Evolutionary conservation across 2,329 filamentous ascomycete species (phyloP).

Genomic region (Ceratocystis ficicola): DNA sequence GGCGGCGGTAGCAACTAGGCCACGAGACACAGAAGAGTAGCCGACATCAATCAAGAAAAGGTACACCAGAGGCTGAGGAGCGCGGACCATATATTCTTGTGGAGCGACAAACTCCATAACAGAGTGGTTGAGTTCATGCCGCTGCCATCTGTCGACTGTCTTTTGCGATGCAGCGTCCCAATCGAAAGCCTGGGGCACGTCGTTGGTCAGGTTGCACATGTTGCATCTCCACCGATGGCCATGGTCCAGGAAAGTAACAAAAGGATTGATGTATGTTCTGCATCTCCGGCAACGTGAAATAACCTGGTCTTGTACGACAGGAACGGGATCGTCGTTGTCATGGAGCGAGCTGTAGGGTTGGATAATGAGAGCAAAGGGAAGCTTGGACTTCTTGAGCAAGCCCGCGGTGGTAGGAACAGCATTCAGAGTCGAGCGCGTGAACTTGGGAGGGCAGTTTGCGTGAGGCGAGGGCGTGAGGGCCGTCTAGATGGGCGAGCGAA

Average conservation of each 20-base stretch:
- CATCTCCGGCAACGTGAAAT: constrained; percentile 94
- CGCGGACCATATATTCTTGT: constrained; percentile 98
- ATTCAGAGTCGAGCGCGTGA: constrained; percentile 89
- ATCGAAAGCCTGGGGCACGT: constrained; percentile 97
- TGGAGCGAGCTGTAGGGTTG: constrained; percentile 90
- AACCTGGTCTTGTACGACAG: constrained; percentile 89
- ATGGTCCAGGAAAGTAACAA: constrained; percentile 90
- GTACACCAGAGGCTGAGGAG: constrained; percentile 89
- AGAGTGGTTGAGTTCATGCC: constrained; percentile 86
- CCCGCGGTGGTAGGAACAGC: constrained; percentile 85
- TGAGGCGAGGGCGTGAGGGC: constrained; percentile 83
- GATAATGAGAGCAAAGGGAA: constrained; percentile 90
- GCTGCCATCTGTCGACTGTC: constrained; percentile 80
- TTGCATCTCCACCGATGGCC: constrained; percentile 98
- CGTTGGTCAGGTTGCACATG: constrained; percentile 98
- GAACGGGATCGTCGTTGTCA: constrained; percentile 81
- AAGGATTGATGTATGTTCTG: constrained; percentile 95
- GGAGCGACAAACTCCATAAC: constrained; percentile 96
- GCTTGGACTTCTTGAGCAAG: constrained; percentile 88
- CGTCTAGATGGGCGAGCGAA: constrained; percentile 39
- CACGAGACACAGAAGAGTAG: constrained; percentile 77
- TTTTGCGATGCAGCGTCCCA: constrained; percentile 92
- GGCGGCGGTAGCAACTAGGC: constrained; percentile 80
- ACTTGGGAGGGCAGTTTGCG: constrained; percentile 87
- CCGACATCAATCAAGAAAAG: constrained; percentile 93